These are phyloP conservation scores for Astrothelium subdiscretum DNA, from an alignment of 495 filamentous ascomycete species.

Conservation along the genomic window DNA sequence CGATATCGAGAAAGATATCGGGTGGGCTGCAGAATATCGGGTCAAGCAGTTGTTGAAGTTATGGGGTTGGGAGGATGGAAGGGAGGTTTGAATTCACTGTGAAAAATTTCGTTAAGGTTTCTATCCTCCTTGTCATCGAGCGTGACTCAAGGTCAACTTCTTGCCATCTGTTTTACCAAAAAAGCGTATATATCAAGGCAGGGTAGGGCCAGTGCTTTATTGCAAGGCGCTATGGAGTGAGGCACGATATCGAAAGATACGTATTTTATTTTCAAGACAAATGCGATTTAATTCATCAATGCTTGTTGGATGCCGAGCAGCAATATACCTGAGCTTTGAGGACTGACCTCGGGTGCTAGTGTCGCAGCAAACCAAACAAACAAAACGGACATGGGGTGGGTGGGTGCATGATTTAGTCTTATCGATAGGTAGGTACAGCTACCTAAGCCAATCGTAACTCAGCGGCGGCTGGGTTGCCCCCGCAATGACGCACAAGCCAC, in stretches of 20 bases:
- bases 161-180: too few relatives aligned
- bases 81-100: background rate
- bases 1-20: slow-evolving; percentile 47
- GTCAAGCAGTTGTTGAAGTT: slow-evolving; percentile 44
- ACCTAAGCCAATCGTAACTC: background rate
- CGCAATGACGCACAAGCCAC: slow-evolving; percentile 1
- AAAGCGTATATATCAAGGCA: too few relatives aligned
- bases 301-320: too few relatives aligned
- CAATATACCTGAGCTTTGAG: too few relatives aligned
- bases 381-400: too few relatives aligned
- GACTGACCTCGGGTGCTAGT: too few relatives aligned
- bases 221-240: background rate
- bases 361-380: too few relatives aligned
- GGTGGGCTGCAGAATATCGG: slow-evolving; percentile 54
- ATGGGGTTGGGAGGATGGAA: slow-evolving; percentile 28
- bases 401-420: too few relatives aligned
- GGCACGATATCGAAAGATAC: too few relatives aligned
- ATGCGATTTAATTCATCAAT: too few relatives aligned
- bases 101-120: too few relatives aligned
- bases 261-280: too few relatives aligned
- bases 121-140: background rate
- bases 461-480: background rate
- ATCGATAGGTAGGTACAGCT: background rate
- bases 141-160: background rate
- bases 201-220: background rate